These are phyloP conservation scores for Cutaneotrichosporon cavernicola DNA, from an alignment of 1,284 basidiomycete species.

Conservation along the genomic window DNA sequence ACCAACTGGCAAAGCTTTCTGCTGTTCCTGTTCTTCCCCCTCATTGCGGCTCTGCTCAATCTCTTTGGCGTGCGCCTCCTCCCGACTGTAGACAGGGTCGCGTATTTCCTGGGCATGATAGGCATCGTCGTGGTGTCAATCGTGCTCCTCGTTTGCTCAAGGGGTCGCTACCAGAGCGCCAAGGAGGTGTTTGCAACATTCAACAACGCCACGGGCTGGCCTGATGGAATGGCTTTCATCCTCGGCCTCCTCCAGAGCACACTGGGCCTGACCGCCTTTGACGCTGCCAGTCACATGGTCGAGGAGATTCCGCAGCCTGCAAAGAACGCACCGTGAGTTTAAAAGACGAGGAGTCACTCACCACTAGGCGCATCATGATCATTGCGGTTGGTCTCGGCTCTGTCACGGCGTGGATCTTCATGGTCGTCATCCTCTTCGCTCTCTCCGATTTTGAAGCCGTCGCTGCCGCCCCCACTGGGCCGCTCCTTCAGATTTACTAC, in stretches of 20 bases:
- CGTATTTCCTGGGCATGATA: slow-evolving; percentile 37
- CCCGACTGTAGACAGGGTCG: slow-evolving; percentile 25
- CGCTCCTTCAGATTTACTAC: slow-evolving; percentile 27
- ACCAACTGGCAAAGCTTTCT: slow-evolving; percentile 20
- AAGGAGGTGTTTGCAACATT: slow-evolving; percentile 48
- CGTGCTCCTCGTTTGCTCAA: slow-evolving; percentile 25
- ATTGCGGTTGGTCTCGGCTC: slow-evolving; percentile 38
- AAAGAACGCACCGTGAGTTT: slow-evolving; percentile 34
- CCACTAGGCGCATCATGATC: slow-evolving; percentile 37
- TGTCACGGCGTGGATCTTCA: slow-evolving; percentile 37
- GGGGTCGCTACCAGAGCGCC: slow-evolving; percentile 40
- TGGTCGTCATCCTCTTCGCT: slow-evolving; percentile 41
- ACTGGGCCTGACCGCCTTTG: slow-evolving; percentile 23
- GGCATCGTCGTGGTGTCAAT: slow-evolving; percentile 43
- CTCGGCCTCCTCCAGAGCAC: slow-evolving; percentile 47
- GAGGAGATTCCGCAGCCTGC: slow-evolving; percentile 47
- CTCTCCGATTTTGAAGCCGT: slow-evolving; percentile 19
- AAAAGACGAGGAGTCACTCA: not conserved
- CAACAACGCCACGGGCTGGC: slow-evolving; percentile 36
- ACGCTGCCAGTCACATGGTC: slow-evolving; percentile 46
- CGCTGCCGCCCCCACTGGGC: slow-evolving; percentile 14
- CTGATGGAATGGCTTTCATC: slow-evolving; percentile 43
- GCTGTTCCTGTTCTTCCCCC: slow-evolving; percentile 13
- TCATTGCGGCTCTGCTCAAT: slow-evolving; percentile 17
- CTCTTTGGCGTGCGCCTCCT: slow-evolving; percentile 21